These are phyloP conservation scores for Arctium lappa DNA, from an alignment of 129 eudicot genomes.

Conservation along the genomic window DNA sequence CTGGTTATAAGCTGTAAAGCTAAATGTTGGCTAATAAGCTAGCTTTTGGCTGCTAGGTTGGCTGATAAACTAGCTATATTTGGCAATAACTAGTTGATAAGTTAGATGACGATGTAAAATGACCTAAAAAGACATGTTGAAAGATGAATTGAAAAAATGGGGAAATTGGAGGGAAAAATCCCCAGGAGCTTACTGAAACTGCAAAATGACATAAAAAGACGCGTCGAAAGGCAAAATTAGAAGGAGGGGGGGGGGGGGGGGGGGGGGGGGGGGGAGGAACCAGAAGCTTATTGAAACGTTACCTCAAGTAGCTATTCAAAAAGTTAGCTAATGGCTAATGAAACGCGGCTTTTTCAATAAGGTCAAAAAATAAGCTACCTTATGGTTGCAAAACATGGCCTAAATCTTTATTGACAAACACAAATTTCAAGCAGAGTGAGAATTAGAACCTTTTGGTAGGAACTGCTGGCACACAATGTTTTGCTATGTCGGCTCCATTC, in stretches of 20 bases:
- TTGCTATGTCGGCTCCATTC: slow-evolving; percentile 92
- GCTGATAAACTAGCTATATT: not conserved
- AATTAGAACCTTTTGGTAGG: slow-evolving; percentile 69
- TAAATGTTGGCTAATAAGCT: not conserved
- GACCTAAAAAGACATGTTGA: not conserved
- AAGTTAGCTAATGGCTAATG: not conserved
- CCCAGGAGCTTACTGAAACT: not conserved
- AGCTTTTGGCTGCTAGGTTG: not conserved
- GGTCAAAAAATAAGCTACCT: not conserved
- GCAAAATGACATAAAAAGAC: not conserved
- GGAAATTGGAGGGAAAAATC: not conserved
- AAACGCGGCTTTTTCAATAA: not conserved
- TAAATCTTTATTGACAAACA: not conserved
- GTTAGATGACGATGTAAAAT: not conserved
- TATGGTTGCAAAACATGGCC: too few species aligned
- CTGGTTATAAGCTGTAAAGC: not conserved
- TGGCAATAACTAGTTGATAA: not conserved
- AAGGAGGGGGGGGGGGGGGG: not conserved
- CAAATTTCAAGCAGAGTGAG: not conserved
- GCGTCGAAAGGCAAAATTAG: not conserved
- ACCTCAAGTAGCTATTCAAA: not conserved
- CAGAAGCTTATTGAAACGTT: not conserved
- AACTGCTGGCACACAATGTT: slow-evolving; percentile 95
- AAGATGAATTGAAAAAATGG: not conserved
- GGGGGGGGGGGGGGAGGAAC: too few species aligned